A percentile compares a stretch with the other conserved stretches of the same genome.
Conservation (phyloP, 768 basidiomycete genomes). For the Porpolomopsis calyptriformis region DNA sequence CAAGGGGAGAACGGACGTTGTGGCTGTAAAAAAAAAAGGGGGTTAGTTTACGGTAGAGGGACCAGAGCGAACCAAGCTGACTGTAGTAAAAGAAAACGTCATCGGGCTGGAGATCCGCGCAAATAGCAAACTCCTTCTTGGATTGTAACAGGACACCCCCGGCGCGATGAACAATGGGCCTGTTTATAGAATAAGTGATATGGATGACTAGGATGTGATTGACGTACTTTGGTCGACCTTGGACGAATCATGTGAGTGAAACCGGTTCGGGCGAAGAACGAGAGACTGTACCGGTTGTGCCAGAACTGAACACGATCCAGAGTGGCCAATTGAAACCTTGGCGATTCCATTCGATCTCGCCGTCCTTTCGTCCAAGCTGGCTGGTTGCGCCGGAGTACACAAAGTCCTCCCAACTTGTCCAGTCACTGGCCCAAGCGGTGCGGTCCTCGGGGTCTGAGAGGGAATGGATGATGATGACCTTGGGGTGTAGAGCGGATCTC, state of each 20-base stretch:
- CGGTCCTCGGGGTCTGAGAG: slow-evolving; percentile 25
- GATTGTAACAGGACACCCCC: slow-evolving; percentile 71
- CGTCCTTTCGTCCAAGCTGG: slow-evolving; percentile 40
- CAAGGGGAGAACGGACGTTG: slow-evolving; percentile 6
- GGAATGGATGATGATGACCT: slow-evolving; percentile 49
- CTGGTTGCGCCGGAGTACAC: slow-evolving; percentile 33
- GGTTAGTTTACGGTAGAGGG: slow-evolving; percentile 50
- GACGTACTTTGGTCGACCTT: slow-evolving; percentile 46
- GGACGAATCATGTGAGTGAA: not conserved
- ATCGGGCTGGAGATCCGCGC: slow-evolving; percentile 50
- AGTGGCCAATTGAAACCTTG: slow-evolving; percentile 66
- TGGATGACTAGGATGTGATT: slow-evolving; percentile 8
- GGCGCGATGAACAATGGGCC: slow-evolving; percentile 68
- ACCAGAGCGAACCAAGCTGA: not conserved
- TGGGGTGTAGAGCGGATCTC: slow-evolving; percentile 27
- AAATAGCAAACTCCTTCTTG: slow-evolving; percentile 60
- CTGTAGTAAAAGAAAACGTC: slow-evolving; percentile 78
- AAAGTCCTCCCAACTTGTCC: slow-evolving; percentile 48
- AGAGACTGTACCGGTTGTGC: slow-evolving; percentile 53
- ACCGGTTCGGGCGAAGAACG: not conserved
- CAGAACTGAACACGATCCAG: slow-evolving; percentile 80
- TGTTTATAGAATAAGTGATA: slow-evolving; percentile 18
- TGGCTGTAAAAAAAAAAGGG: not conserved
- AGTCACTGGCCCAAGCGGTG: slow-evolving; percentile 34
- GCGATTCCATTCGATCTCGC: slow-evolving; percentile 55